Evolutionary conservation across 2,329 filamentous ascomycete species (phyloP).

Genomic region (Triangularia verruculosa): DNA sequence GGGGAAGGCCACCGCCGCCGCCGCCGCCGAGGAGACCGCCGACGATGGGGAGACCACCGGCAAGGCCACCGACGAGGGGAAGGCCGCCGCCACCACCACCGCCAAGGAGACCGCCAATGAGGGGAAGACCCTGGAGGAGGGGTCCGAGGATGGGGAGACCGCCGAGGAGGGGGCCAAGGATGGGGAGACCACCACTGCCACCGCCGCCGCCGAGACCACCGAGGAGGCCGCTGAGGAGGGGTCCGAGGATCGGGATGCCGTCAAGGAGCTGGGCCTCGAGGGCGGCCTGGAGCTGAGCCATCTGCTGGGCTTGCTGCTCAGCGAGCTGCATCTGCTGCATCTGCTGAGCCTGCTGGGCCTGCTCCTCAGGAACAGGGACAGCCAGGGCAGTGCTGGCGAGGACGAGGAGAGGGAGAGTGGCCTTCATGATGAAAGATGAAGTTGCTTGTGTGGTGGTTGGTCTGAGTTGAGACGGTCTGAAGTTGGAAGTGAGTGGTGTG

Average conservation of each 20-base stretch:
- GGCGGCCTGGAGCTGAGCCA: not conserved
- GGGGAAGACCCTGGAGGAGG: not conserved
- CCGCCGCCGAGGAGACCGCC: not conserved
- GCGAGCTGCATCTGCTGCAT: not conserved
- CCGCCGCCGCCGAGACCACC: not conserved
- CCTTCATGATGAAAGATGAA: conserved; percentile 23
- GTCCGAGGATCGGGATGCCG: not conserved
- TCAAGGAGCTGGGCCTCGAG: not conserved
- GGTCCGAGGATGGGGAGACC: not conserved
- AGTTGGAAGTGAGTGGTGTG: not conserved
- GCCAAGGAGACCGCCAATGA: not conserved
- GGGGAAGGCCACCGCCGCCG: not conserved
- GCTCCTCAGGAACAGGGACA: conserved; percentile 13
- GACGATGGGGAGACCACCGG: not conserved
- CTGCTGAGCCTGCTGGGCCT: conserved; percentile 6
- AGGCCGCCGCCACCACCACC: not conserved
- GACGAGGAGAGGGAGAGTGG: conserved; percentile 20
- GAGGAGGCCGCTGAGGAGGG: not conserved
- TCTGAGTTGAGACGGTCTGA: not conserved
- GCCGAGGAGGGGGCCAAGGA: conserved; percentile 2
- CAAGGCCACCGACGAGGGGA: not conserved
- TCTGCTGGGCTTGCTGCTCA: not conserved
- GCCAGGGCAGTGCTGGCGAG: conserved; percentile 22
- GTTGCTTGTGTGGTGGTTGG: not conserved
- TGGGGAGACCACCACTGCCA: not conserved